Conservation (phyloP, 1,284 basidiomycete species). For the Pseudozyma pruni region DNA sequence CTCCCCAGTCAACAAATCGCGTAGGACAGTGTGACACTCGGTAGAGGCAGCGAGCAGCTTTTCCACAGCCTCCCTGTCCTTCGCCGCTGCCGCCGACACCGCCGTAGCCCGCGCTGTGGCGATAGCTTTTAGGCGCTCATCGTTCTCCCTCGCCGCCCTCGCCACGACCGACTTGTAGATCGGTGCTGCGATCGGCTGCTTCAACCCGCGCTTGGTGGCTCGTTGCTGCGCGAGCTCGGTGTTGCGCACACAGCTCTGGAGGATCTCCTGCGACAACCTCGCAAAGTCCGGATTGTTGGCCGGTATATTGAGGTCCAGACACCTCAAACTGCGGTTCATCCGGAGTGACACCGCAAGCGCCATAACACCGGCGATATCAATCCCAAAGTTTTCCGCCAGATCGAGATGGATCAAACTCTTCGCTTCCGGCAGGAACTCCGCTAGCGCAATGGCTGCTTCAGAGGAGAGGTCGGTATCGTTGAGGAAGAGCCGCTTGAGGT, state of each 20-base stretch:
- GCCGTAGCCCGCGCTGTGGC: constrained; percentile 34
- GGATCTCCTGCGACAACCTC: constrained; percentile 70
- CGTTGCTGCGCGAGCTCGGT: constrained; percentile 54
- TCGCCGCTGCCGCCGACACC: constrained; percentile 18
- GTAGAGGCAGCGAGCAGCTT: constrained; percentile 28
- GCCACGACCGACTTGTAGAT: constrained; percentile 63
- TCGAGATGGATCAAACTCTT: constrained; percentile 83
- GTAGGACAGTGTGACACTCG: constrained; percentile 46
- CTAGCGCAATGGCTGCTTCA: constrained; percentile 89
- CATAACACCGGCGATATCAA: constrained; percentile 91
- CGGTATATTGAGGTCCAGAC: constrained; percentile 89
- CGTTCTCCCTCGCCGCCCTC: constrained; percentile 53
- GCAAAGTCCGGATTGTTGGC: constrained; percentile 88
- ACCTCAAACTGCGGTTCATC: constrained; percentile 83
- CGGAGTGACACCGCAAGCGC: constrained; percentile 87
- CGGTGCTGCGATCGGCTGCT: constrained; percentile 57
- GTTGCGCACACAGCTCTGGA: constrained; percentile 81
- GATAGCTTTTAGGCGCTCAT: constrained; percentile 48
- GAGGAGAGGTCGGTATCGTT: constrained; percentile 83
- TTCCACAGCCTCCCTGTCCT: constrained; percentile 20
- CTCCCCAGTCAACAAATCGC: constrained; percentile 48
- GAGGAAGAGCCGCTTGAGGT: constrained; percentile 90
- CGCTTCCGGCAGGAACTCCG: constrained; percentile 94
- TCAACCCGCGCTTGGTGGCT: constrained; percentile 49
- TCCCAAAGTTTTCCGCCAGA: constrained; percentile 69